phyloP scores from a whole-genome alignment of 176 grass and related monocot species.

The Triticum timopheevii region DNA sequence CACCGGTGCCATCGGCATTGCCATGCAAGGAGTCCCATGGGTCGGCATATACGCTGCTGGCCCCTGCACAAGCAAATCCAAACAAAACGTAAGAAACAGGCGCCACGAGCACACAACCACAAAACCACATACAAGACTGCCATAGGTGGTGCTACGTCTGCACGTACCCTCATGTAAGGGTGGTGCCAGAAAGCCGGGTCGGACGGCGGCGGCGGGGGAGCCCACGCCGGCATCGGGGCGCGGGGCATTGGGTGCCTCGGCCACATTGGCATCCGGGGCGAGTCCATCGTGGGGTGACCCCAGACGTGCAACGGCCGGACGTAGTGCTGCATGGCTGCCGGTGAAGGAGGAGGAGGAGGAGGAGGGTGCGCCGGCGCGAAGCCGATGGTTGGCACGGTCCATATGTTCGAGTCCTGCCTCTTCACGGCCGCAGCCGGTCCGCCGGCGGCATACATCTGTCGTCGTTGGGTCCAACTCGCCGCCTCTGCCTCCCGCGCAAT shows the following conservation, averaged over 20 bases:
- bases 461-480: slow-evolving; percentile 57
- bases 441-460: slow-evolving; percentile 45
- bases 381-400: slow-evolving; percentile 65
- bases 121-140: not conserved
- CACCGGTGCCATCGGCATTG: slow-evolving; percentile 60
- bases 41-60: slow-evolving; percentile 38
- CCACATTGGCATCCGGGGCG: slow-evolving; percentile 56
- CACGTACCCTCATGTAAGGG: slow-evolving; percentile 53
- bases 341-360: not conserved
- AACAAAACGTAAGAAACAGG: not conserved
- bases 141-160: not conserved
- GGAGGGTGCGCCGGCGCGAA: slow-evolving; percentile 35
- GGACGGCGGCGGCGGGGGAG: slow-evolving; percentile 20
- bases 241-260: slow-evolving; percentile 35
- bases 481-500: slow-evolving; percentile 72
- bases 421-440: slow-evolving; percentile 26
- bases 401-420: slow-evolving; percentile 43
- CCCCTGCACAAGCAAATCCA: not conserved
- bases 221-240: slow-evolving; percentile 30
- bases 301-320: slow-evolving; percentile 57
- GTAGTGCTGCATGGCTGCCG: slow-evolving; percentile 38
- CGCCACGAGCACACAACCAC: not conserved
- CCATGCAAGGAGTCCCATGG: slow-evolving; percentile 56
- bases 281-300: slow-evolving; percentile 60
- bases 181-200: slow-evolving; percentile 69